Conservation (phyloP, 2,329 filamentous ascomycete species). For the Aspergillus sp. region DNA sequence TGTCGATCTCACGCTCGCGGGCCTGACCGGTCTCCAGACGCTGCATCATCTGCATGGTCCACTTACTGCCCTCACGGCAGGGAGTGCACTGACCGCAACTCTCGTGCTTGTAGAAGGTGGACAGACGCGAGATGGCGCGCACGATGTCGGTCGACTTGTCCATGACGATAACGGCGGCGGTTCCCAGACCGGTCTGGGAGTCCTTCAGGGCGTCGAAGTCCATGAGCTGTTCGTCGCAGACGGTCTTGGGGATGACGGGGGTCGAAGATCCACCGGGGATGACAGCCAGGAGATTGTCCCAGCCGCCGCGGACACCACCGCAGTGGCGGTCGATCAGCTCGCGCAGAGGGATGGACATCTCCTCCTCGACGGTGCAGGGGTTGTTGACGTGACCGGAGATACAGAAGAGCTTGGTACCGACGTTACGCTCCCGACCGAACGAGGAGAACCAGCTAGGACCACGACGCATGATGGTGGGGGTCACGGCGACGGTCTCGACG, state of each 20-base stretch:
- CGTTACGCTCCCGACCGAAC: constrained; percentile 94
- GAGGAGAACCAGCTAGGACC: constrained; percentile 89
- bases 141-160: constrained; percentile 97
- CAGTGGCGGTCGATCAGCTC: constrained; percentile 99
- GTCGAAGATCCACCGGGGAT: constrained; percentile 97
- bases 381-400: constrained; percentile 99
- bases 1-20: constrained; percentile 91
- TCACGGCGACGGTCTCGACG: constrained; percentile 94
- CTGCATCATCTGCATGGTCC: constrained; percentile 98
- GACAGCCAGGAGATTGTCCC: constrained; percentile 94
- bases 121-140: constrained; percentile 85
- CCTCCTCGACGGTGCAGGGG: constrained; percentile 95
- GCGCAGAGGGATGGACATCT: constrained; percentile 95
- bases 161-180: constrained; percentile 97
- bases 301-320: constrained; percentile 91
- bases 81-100: constrained; percentile 98
- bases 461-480: constrained; percentile 91
- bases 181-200: constrained; percentile 93
- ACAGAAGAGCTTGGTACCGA: constrained; percentile 96
- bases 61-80: constrained; percentile 98
- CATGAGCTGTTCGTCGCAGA: constrained; percentile 97
- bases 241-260: constrained; percentile 82
- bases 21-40: constrained; percentile 91
- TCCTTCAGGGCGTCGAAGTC: constrained; percentile 99
- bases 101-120: constrained; percentile 98